Evolutionary conservation across 495 filamentous ascomycete species (phyloP).

Genomic region (Rusavskia elegans): DNA sequence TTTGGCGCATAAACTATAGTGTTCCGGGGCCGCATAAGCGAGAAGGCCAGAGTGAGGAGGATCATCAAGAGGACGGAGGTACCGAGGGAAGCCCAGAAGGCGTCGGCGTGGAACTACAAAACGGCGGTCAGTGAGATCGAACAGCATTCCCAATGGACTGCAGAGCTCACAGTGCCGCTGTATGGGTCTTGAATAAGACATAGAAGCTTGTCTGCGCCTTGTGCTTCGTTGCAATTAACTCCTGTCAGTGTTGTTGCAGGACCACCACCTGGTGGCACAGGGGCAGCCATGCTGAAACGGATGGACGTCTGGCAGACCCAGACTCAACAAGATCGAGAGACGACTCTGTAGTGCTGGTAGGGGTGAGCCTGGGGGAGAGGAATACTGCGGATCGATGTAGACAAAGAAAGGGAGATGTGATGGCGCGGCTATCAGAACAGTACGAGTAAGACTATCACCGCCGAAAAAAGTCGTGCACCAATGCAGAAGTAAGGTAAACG

Average conservation of each 20-base stretch:
- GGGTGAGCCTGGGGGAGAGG: too few relatives aligned
- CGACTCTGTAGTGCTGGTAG: too few relatives aligned
- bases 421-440: background rate
- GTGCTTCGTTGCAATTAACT: constrained; percentile 9
- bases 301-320: constrained; percentile 1
- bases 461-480: background rate
- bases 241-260: constrained; percentile 3
- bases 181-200: constrained; percentile 34
- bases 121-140: background rate
- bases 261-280: background rate
- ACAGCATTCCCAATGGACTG: background rate
- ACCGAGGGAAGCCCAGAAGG: constrained; percentile 65
- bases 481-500: background rate
- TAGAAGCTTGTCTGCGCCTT: constrained; percentile 23
- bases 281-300: constrained; percentile 6
- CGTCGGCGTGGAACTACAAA: constrained; percentile 38
- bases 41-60: constrained; percentile 65
- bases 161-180: constrained; percentile 22
- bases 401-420: background rate
- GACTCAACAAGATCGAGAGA: background rate
- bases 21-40: constrained; percentile 77
- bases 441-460: background rate
- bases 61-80: constrained; percentile 64
- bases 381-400: background rate
- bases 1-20: constrained; percentile 87